These are phyloP conservation scores for slime mould (Dictyostelium discoideum) DNA, from an alignment of 78 protist species.

Conservation along the genomic window dicty_2.7 NC_007088.5:5765001-5765500, in stretches of 20 bases:
- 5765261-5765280: background rate
- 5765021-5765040: too few species aligned
- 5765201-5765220: background rate
- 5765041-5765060: too few species aligned
- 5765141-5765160: too few species aligned
- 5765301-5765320: background rate
- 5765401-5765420: background rate
- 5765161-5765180: background rate
- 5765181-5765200: background rate
- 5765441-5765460: too few species aligned
- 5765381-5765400: too few species aligned
- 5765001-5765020: too few species aligned
- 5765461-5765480: too few species aligned
- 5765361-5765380: background rate
- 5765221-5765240: background rate
- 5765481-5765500: too few species aligned
- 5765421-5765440: too few species aligned
- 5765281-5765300: background rate
- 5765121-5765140: too few species aligned
- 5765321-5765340: too few species aligned
- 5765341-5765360: background rate
- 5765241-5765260: background rate
- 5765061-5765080: background rate
- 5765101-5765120: too few species aligned
- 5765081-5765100: background rate